Percentiles rank a stretch among this genome's conserved stretches.
Conservation (phyloP, 345 rosid species). For the Carallia brachiata region DNA sequence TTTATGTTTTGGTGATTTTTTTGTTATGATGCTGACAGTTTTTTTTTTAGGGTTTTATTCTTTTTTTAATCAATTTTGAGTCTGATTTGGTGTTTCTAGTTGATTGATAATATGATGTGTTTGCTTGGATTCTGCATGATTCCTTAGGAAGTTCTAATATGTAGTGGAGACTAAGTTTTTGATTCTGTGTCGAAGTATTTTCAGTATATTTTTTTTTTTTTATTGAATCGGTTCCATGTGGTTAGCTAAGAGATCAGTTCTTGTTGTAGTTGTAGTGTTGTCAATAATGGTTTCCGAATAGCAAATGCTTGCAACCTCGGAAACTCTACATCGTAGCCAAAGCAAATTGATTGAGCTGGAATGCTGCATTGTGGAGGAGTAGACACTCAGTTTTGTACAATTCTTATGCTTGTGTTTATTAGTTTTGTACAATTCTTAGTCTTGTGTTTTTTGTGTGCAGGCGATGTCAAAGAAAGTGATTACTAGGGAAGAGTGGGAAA, state of each 20-base stretch:
- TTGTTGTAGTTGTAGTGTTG: neutral
- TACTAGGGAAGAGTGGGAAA: constrained; percentile 88
- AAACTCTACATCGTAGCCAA: neutral
- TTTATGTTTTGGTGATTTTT: neutral
- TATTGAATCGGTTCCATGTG: no score
- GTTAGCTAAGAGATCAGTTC: neutral
- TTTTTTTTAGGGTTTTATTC: neutral
- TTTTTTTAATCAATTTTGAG: neutral
- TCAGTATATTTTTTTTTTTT: no score
- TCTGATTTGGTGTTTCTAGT: neutral
- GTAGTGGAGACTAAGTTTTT: no score
- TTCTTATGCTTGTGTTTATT: neutral
- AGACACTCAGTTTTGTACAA: neutral
- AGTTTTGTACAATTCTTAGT: neutral
- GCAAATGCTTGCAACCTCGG: neutral
- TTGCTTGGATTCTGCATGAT: neutral
- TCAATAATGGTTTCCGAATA: neutral
- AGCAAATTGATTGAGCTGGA: neutral
- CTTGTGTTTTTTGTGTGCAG: constrained; percentile 24
- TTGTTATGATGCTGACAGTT: neutral
- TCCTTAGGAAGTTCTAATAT: no score
- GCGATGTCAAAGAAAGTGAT: constrained; percentile 66
- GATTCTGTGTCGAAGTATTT: no score
- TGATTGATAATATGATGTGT: neutral
- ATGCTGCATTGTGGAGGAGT: neutral